Conservation (phyloP, 208 protist species). For the Plasmodiophora brassicae region DNA sequence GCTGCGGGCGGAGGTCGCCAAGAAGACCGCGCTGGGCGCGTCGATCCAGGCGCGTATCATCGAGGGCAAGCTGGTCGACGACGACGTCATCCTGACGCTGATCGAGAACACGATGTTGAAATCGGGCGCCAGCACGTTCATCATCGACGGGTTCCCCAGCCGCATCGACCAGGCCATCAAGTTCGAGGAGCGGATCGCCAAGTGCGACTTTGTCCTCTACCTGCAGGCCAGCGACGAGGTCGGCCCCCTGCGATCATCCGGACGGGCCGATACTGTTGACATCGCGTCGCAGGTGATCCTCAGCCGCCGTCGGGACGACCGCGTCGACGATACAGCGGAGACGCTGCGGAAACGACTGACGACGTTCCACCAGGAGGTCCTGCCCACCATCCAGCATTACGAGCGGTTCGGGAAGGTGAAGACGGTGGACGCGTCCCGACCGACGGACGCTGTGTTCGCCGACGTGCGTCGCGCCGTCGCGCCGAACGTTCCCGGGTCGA, state of each 20-base stretch:
- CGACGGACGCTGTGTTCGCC: neutral
- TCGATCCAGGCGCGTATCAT: neutral
- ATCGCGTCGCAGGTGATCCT: neutral
- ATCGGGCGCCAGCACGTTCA: slow-evolving; percentile 4
- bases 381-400: neutral
- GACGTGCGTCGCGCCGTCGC: neutral
- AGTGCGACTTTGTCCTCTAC: slow-evolving; percentile 2
- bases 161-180: slow-evolving; percentile 32
- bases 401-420: neutral
- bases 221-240: neutral
- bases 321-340: slow-evolving; percentile 66
- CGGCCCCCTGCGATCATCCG: neutral
- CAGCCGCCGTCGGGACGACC: slow-evolving; percentile 51
- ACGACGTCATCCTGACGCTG: slow-evolving; percentile 35
- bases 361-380: slow-evolving; percentile 43
- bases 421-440: neutral
- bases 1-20: slow-evolving; percentile 2
- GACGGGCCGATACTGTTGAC: neutral
- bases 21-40: neutral
- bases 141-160: slow-evolving; percentile 44
- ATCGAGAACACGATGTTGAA: neutral
- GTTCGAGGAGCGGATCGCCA: slow-evolving; percentile 23
- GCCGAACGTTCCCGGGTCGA: neutral
- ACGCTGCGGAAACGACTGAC: slow-evolving; percentile 60
- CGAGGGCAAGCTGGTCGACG: slow-evolving; percentile 22